phyloP scores from a whole-genome alignment of 78 protist species.

The Tieghemostelium lacteum region DNA sequence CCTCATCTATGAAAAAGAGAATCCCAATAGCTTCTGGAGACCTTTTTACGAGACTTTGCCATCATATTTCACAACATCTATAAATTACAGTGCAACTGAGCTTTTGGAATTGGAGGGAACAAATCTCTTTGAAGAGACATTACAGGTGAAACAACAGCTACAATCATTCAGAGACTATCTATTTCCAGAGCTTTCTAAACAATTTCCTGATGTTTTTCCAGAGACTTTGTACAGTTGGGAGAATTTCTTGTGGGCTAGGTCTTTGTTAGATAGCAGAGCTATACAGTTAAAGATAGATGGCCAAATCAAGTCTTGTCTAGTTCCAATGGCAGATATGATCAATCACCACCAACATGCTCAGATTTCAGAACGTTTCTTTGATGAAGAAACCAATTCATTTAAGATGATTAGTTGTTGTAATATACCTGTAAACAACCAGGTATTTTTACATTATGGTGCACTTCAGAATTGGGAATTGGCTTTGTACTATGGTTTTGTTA shows the following conservation, averaged over 20 bases:
- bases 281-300: constrained; percentile 72
- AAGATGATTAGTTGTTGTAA: constrained; percentile 43
- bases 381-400: constrained; percentile 16
- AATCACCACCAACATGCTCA: constrained; percentile 76
- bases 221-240: constrained; percentile 52
- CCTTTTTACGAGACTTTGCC: constrained; percentile 77
- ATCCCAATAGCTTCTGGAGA: constrained; percentile 71
- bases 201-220: constrained; percentile 73
- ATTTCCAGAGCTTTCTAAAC: constrained; percentile 77
- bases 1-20: constrained; percentile 76
- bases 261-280: constrained; percentile 74
- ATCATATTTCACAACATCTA: constrained; percentile 65
- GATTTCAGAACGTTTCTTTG: constrained; percentile 54
- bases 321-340: constrained; percentile 81
- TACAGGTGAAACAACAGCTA: constrained; percentile 32
- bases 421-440: constrained; percentile 43
- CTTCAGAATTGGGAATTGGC: constrained; percentile 76
- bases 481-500: constrained; percentile 62
- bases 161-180: constrained; percentile 52
- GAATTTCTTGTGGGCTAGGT: constrained; percentile 75
- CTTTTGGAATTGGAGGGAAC: constrained; percentile 67
- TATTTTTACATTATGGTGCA: constrained; percentile 71
- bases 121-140: constrained; percentile 64
- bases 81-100: constrained; percentile 68
- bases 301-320: constrained; percentile 38